These are phyloP conservation scores for Coemansia sp. DNA, from an alignment of 192 early-diverging fungal genomes.

Conservation along the genomic window DNA sequence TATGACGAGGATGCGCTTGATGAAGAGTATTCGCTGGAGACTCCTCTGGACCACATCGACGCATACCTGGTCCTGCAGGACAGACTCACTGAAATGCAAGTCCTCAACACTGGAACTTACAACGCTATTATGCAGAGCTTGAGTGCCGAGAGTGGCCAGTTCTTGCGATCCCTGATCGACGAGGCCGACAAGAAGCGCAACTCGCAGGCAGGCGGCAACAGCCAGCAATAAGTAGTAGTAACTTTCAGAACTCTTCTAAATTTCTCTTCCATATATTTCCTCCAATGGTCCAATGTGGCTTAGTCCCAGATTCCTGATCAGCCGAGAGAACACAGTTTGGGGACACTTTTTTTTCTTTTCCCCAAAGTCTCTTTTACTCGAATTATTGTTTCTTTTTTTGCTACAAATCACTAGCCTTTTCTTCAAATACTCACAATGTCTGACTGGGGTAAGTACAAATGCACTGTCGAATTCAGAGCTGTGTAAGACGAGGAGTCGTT, in stretches of 20 bases:
- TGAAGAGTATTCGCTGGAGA: conserved; percentile 79
- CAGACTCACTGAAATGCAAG: conserved; percentile 59
- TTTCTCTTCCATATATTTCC: background rate
- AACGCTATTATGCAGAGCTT: conserved; percentile 36
- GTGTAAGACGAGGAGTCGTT: background rate
- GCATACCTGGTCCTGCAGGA: conserved; percentile 75
- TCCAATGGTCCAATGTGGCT: conserved; percentile 3
- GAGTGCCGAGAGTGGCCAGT: conserved; percentile 45
- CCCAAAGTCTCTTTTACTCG: background rate
- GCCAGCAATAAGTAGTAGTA: background rate
- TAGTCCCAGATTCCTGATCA: background rate
- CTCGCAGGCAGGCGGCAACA: conserved; percentile 14
- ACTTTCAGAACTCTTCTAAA: conserved; percentile 5
- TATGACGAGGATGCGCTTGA: conserved; percentile 71
- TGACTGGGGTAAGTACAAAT: conserved; percentile 58
- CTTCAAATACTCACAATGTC: conserved; percentile 30
- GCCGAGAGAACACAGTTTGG: background rate
- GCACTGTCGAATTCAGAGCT: background rate
- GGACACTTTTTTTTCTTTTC: conserved; percentile 2
- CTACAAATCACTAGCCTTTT: background rate
- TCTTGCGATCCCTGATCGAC: conserved; percentile 48
- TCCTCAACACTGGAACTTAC: conserved; percentile 40
- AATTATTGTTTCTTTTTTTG: background rate
- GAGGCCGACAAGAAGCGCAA: conserved; percentile 45
- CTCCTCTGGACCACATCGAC: conserved; percentile 78